Conservation (phyloP, 148 eudicot species). For the Chenopodium quinoa region DNA sequence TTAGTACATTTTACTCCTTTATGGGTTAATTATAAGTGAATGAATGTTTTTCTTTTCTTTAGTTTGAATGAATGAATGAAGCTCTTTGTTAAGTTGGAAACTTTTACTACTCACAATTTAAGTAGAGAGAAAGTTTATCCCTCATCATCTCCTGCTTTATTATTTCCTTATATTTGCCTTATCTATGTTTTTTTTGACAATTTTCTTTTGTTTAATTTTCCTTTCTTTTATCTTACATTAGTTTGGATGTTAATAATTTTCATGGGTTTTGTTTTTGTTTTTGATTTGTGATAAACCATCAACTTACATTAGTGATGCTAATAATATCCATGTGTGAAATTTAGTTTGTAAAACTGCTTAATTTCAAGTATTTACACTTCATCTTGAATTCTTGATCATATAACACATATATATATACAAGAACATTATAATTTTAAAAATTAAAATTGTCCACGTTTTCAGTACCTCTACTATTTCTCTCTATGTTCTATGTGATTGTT, state of each 20-base stretch:
- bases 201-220: slow-evolving; percentile 1
- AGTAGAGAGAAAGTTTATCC: not conserved
- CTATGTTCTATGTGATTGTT: not conserved
- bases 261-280: slow-evolving; percentile 12
- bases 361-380: not conserved
- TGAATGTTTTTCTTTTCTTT: not conserved
- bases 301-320: too few relatives aligned
- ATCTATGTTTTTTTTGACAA: slow-evolving; percentile 14
- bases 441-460: not conserved
- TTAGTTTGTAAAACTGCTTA: too few relatives aligned
- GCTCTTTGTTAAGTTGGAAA: slow-evolving; percentile 3
- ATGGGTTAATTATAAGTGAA: slow-evolving; percentile 6
- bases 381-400: not conserved
- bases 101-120: not conserved
- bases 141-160: not conserved
- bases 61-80: not conserved
- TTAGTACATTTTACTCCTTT: slow-evolving; percentile 3
- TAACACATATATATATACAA: not conserved
- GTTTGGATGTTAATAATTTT: slow-evolving; percentile 15
- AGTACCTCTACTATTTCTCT: not conserved
- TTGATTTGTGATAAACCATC: not conserved
- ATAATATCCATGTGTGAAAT: too few relatives aligned
- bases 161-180: not conserved
- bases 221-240: slow-evolving; percentile 1
- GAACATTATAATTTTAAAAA: too few relatives aligned